Conservation (phyloP, 108 stramenopile genomes). For the Schizochytrium sp. region DNA sequence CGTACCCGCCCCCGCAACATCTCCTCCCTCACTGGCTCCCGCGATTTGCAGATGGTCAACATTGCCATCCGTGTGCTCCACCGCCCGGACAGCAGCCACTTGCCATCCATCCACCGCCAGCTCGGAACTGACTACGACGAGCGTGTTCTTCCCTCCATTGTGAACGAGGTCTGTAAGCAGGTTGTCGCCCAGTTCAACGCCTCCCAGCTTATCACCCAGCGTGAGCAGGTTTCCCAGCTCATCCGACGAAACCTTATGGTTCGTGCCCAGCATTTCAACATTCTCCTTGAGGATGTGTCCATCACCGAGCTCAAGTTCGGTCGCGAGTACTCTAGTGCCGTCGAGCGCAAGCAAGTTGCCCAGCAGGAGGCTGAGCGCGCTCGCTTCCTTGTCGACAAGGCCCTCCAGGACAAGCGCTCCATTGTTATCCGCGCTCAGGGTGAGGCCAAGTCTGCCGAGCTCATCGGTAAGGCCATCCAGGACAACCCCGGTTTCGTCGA, state of each 20-base stretch:
- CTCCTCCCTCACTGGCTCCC: constrained; percentile 92
- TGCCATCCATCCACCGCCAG: constrained; percentile 93
- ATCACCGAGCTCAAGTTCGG: constrained; percentile 98
- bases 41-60: constrained; percentile 99
- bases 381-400: constrained; percentile 96
- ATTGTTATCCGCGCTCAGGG: constrained; percentile 98
- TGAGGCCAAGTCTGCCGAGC: constrained; percentile 96
- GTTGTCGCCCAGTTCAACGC: constrained; percentile 99
- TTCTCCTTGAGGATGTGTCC: constrained; percentile 92
- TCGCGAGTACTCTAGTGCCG: constrained; percentile 97
- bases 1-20: constrained; percentile 94
- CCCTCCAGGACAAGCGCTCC: constrained; percentile 90
- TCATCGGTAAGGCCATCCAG: constrained; percentile 98
- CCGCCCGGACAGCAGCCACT: constrained; percentile 86
- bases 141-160: constrained; percentile 95
- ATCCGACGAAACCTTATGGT: constrained; percentile 84
- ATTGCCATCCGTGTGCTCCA: constrained; percentile 98
- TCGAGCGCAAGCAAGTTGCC: constrained; percentile 99
- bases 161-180: constrained; percentile 99
- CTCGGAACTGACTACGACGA: constrained; percentile 97
- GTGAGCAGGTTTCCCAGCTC: constrained; percentile 88
- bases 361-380: constrained; percentile 99
- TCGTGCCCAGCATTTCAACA: constrained; percentile 89
- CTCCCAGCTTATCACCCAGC: constrained; percentile 98
- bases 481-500: constrained; percentile 99